Conservation (phyloP, 192 early-diverging fungal species). For the Lobosporangium transversale region DNA sequence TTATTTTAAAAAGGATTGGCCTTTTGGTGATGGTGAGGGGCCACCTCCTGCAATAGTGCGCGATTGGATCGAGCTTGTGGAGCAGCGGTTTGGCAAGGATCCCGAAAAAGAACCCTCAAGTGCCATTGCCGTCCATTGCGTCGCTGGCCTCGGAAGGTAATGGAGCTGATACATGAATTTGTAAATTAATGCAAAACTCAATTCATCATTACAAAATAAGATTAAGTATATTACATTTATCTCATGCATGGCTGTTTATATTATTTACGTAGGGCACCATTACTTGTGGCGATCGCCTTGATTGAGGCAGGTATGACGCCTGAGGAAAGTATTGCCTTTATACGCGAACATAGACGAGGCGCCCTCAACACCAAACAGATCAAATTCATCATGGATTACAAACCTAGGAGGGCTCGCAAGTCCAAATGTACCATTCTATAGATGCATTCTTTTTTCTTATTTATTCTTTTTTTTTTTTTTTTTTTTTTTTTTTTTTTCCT, state of each 20-base stretch:
- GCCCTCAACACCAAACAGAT: slow-evolving; percentile 81
- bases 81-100: slow-evolving; percentile 58
- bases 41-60: slow-evolving; percentile 69
- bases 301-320: slow-evolving; percentile 84
- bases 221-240: no score
- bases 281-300: slow-evolving; percentile 81
- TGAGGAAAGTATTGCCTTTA: slow-evolving; percentile 78
- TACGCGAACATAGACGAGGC: slow-evolving; percentile 76
- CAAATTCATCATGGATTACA: slow-evolving; percentile 70
- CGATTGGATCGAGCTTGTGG: slow-evolving; percentile 75
- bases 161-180: not conserved
- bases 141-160: slow-evolving; percentile 81
- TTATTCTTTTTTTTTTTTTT: not conserved
- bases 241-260: no score
- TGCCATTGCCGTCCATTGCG: slow-evolving; percentile 77
- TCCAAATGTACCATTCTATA: slow-evolving; percentile 54
- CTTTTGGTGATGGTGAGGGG: slow-evolving; percentile 75
- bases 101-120: slow-evolving; percentile 35
- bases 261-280: slow-evolving; percentile 70
- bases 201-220: no score
- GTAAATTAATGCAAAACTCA: no score
- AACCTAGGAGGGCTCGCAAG: slow-evolving; percentile 52
- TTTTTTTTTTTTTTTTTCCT: not conserved
- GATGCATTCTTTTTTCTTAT: not conserved
- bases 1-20: slow-evolving; percentile 62